Base-by-base conservation (phyloP, 768 basidiomycete species). In the Amanita subjunquillea region DNA sequence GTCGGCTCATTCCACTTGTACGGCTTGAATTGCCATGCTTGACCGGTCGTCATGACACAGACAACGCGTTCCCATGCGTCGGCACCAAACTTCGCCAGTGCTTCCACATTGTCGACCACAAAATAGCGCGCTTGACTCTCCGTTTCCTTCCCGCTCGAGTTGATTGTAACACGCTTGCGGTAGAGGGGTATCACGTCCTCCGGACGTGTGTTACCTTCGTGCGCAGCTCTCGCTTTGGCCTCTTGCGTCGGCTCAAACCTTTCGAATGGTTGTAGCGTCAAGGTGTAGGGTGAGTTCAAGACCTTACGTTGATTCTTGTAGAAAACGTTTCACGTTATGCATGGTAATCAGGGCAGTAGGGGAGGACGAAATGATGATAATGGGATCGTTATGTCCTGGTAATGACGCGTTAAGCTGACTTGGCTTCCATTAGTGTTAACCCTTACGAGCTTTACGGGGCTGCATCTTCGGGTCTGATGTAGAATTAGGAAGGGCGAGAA, bases 31-130 rank as follows among this genome's bases (percentile, higher is more conserved):
- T 99, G 96, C 96, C 96, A 97, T 30, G 88, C 86, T 59, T 98
- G 95, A 1, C 96, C 96, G 0, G 96, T 99, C 7, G 96, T 98
- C 82, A 96, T 86, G 13, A 99, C 95, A 58, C 94, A 96, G 3
- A 96, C 86, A 4, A 99, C 96, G 36, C 95, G 80, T 52, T 97
- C 93, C 94, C 95, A 97, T 2, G 91, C 87, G 55, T 96, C 94
- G 3, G 86, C 74, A 4, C 87, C 88, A 57, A 99, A 93, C 68
- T 97, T 97, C 32, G 80, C 77, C 22, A 99, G 71, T 1, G 95
- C 92, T 59, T 99, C 95, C 0, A 89, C 87, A 20, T 86, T 85
- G 66, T 99, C 94, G 32, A 99, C 87, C 6, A 96, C 82, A 58
- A 87, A 87, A 63, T 94, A 97, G 38, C 82, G 72, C 13, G 73